Percentiles rank a stretch among this genome's conserved stretches.
Conservation (phyloP, 495 filamentous ascomycete genomes). For the Emericellopsis terricola region DNA sequence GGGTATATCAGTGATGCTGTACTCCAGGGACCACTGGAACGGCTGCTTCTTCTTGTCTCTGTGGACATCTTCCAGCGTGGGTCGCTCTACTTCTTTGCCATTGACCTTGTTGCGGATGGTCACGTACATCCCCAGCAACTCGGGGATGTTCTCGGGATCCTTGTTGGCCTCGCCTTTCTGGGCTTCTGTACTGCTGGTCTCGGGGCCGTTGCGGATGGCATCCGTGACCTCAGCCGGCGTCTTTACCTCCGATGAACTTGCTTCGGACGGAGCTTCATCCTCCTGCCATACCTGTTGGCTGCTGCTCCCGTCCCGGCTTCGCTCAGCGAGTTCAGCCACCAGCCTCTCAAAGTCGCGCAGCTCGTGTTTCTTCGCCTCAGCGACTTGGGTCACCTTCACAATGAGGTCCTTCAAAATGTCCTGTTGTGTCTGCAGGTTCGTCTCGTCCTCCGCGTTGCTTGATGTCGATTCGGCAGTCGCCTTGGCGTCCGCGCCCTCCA, state of each 20-base stretch:
- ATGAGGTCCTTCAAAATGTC: no score
- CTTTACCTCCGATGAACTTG: slow-evolving; percentile 2
- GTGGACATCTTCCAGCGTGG: slow-evolving; percentile 27
- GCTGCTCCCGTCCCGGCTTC: slow-evolving; percentile 2
- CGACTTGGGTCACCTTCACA: no score
- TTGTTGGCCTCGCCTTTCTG: slow-evolving; percentile 2
- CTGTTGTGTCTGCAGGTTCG: no score
- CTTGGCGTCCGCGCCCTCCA: slow-evolving; percentile 1
- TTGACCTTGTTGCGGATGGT: slow-evolving; percentile 60
- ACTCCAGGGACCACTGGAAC: slow-evolving; percentile 62
- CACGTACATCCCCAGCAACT: slow-evolving; percentile 47
- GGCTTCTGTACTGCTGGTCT: background rate
- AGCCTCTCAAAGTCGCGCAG: no score
- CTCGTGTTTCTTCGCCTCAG: no score
- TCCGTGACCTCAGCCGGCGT: background rate
- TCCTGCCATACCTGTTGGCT: no score
- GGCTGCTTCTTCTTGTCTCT: slow-evolving; percentile 1
- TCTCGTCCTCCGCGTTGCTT: no score
- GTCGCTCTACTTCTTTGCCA: slow-evolving; percentile 40
- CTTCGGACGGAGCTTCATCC: no score
- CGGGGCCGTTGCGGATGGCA: background rate
- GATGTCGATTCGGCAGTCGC: no score
- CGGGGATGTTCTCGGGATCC: no score
- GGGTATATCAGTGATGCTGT: slow-evolving; percentile 42
- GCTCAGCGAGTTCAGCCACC: no score